These are phyloP conservation scores for Leucogyrophana mollusca DNA, from an alignment of 768 basidiomycete genomes.

Conservation along the genomic window DNA sequence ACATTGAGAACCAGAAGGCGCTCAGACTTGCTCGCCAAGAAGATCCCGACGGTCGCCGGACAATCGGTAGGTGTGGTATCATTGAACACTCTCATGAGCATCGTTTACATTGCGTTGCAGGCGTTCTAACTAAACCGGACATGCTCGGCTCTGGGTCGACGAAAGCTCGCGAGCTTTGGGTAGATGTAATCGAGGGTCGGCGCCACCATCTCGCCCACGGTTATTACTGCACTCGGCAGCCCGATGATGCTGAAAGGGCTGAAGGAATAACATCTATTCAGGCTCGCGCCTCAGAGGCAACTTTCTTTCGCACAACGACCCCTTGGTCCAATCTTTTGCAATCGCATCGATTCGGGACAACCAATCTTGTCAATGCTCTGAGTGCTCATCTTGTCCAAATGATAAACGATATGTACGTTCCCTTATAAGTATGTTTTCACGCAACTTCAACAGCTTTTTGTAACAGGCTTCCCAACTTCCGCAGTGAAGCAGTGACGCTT, in stretches of 20 bases:
- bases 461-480: constrained; percentile 30
- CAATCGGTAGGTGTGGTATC: constrained; percentile 40
- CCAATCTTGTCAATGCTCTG: constrained; percentile 32
- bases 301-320: constrained; percentile 31
- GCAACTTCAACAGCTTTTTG: background rate
- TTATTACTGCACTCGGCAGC: constrained; percentile 45
- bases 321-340: constrained; percentile 35
- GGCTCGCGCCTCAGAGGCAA: constrained; percentile 33
- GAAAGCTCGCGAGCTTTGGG: constrained; percentile 37
- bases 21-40: constrained; percentile 42
- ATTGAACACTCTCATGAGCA: no score
- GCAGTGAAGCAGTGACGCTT: constrained; percentile 18
- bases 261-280: constrained; percentile 25
- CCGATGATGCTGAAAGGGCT: constrained; percentile 34
- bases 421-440: background rate
- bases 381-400: constrained; percentile 35
- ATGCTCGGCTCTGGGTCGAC: constrained; percentile 38
- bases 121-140: constrained; percentile 58
- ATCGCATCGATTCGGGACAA: constrained; percentile 34
- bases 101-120: constrained; percentile 20
- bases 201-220: constrained; percentile 37
- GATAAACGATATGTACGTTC: constrained; percentile 30
- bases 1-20: constrained; percentile 60
- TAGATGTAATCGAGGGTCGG: constrained; percentile 41
- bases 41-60: constrained; percentile 47